Evolutionary conservation across 2,329 filamentous ascomycete genomes (phyloP), one percentile per base, ranked within the genome.

Genomic region (Penicillium hesseltinei): DNA sequence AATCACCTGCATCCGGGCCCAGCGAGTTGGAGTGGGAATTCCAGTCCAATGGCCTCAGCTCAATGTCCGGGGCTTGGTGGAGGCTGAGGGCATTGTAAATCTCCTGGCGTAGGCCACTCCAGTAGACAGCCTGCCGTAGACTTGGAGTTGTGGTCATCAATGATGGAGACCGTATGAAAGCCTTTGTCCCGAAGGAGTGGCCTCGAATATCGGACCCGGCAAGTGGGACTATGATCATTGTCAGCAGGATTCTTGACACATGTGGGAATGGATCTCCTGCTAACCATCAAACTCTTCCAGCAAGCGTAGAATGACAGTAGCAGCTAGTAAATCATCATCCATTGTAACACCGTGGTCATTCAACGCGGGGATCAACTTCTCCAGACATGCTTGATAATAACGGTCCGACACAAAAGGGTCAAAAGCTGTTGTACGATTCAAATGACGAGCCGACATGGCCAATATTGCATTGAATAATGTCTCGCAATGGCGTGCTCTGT

Each of bases 251-350:
- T 33, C 4, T 47, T 38, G 46, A 25, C 19, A 43, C 21, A 19
- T 45, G 15, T n/a, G 45, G 15, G 7, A 31, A 43, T 13, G 5
- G 25, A 15, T 44, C 52, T 36, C 13, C 38, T 46, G 35, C 61
- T 60, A 57, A 71, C 69, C 76, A 49, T 77, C 76, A 65, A 76
- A 77, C 53, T 78, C 76, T 59, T 78, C 75, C 23, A 76, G 62
- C 10, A 77, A 62, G 11, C 75, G 69, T 11, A 78, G 56, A 23
- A 78, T 74, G 13, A 77, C 72, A 1, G 75, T 77, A 2, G 75
- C 75, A 39, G 75, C 73, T 23, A 77, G 64, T 1, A 78, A 65
- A 29, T 73, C 70, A 53, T 77, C 75, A 45, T 77, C 75, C 50
- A 71, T 71, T 23, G 73, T 73, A 17, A 75, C 69, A n/a, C 71